These are phyloP conservation scores for Amylocarpus encephaloides DNA, from an alignment of 2,329 filamentous ascomycete genomes.

Conservation along the genomic window DNA sequence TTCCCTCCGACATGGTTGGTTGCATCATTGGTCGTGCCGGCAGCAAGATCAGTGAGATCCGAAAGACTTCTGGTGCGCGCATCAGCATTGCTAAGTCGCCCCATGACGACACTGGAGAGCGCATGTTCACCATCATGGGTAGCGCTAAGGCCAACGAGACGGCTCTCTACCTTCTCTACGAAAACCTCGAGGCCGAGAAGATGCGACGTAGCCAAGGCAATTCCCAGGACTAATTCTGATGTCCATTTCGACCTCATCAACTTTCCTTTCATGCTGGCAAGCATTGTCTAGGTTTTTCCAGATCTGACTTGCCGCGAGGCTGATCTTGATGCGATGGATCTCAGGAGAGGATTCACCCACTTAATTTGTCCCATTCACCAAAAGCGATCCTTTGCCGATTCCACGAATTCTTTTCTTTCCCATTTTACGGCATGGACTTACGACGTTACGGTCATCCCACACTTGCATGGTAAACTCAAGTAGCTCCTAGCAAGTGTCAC, in stretches of 20 bases:
- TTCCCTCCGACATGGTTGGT: constrained; percentile 98
- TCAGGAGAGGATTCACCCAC: constrained; percentile 29
- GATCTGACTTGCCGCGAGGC: constrained; percentile 60
- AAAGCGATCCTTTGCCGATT: constrained; percentile 33
- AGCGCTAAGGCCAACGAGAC: constrained; percentile 91
- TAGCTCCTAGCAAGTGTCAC: constrained; percentile 25
- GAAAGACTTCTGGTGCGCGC: constrained; percentile 89
- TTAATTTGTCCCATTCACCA: constrained; percentile 30
- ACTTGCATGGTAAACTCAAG: constrained; percentile 26
- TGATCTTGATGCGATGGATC: constrained; percentile 43
- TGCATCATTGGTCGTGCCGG: constrained; percentile 96
- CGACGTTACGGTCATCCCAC: constrained; percentile 33
- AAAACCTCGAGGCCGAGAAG: constrained; percentile 99
- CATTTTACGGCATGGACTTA: constrained; percentile 31
- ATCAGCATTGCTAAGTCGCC: constrained; percentile 96
- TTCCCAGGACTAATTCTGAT: constrained; percentile 28
- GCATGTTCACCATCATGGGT: constrained; percentile 99
- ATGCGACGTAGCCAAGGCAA: constrained; percentile 84
- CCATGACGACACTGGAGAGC: constrained; percentile 94
- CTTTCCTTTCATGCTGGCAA: constrained; percentile 47
- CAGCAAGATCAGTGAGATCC: constrained; percentile 97
- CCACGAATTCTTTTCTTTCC: constrained; percentile 28
- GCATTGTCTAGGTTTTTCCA: constrained; percentile 42
- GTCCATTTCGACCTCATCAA: constrained; percentile 23
- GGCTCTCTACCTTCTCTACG: constrained; percentile 91